phyloP scores from a whole-genome alignment of 768 basidiomycete species.

The Termitomyces sp. region DNA sequence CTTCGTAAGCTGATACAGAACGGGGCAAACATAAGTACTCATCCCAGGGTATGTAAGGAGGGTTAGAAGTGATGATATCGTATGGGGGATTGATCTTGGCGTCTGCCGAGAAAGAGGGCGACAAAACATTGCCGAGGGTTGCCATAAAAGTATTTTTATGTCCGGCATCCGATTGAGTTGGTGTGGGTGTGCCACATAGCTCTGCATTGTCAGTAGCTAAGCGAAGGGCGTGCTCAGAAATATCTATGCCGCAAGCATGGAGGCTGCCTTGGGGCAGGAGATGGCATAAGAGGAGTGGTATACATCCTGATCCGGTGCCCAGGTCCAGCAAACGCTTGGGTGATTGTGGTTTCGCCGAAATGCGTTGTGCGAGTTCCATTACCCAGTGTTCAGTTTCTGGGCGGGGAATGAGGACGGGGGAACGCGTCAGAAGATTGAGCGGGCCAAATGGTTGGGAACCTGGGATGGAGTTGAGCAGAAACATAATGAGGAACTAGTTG shows the following conservation, averaged over 20 bases:
- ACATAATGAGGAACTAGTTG: constrained; percentile 11
- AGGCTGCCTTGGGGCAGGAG: constrained; percentile 51
- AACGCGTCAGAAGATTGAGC: constrained; percentile 62
- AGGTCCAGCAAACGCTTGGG: constrained; percentile 67
- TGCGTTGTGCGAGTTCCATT: constrained; percentile 46
- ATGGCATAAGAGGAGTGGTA: constrained; percentile 78
- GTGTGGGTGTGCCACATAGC: constrained; percentile 30
- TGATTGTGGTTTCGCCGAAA: constrained; percentile 28
- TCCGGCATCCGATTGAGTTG: constrained; percentile 12
- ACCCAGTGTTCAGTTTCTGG: constrained; percentile 92
- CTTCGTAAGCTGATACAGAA: constrained; percentile 78
- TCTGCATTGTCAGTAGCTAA: constrained; percentile 46
- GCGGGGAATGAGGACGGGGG: constrained; percentile 88
- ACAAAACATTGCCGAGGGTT: constrained; percentile 36
- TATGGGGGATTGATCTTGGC: constrained; percentile 42
- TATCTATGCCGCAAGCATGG: constrained; percentile 61
- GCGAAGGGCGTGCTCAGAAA: constrained; percentile 51
- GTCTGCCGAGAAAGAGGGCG: constrained; percentile 34
- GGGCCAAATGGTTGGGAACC: constrained; percentile 89
- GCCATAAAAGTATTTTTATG: constrained; percentile 34
- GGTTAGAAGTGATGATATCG: constrained; percentile 80
- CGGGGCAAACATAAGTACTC: constrained; percentile 58
- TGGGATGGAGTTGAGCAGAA: constrained; percentile 17
- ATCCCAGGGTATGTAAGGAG: constrained; percentile 72
- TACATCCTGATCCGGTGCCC: constrained; percentile 91